Conservation (phyloP, 2,329 filamentous ascomycete species). For the Colletotrichum sojae region DNA sequence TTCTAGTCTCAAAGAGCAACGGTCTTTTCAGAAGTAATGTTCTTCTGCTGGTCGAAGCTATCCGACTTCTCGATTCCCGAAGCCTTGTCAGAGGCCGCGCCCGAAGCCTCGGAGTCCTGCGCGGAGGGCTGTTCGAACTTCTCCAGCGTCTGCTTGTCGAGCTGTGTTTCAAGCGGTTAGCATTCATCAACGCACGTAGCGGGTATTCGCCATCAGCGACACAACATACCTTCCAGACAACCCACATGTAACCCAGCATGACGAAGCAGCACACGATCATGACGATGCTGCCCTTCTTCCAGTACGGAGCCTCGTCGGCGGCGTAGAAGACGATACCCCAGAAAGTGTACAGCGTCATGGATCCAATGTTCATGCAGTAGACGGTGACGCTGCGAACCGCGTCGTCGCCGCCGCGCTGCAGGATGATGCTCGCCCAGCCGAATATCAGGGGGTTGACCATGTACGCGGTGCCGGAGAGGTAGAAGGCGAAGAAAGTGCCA, state of each 20-base stretch:
- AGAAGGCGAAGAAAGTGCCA: constrained; percentile 49
- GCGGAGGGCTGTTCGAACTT: constrained; percentile 4
- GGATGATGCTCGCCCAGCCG: constrained; percentile 56
- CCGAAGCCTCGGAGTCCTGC: background rate
- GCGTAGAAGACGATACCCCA: constrained; percentile 56
- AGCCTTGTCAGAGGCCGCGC: background rate
- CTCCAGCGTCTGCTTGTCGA: constrained; percentile 3
- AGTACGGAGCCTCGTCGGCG: constrained; percentile 52
- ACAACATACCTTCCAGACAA: constrained; percentile 35
- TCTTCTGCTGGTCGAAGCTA: constrained; percentile 5
- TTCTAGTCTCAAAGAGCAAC: background rate
- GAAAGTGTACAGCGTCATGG: constrained; percentile 55
- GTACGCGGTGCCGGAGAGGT: constrained; percentile 56
- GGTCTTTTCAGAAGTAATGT: background rate
- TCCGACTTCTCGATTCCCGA: background rate
- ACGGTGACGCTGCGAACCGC: constrained; percentile 53
- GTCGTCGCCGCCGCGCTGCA: constrained; percentile 54
- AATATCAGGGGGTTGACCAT: constrained; percentile 57
- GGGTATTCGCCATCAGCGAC: no score
- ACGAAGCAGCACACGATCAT: constrained; percentile 47
- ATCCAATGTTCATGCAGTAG: constrained; percentile 55
- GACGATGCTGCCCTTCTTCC: constrained; percentile 54
- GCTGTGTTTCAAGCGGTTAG: background rate
- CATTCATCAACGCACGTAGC: no score
- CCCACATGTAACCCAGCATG: constrained; percentile 36